These are phyloP conservation scores for Scopulariopsis brevicaulis DNA, from an alignment of 2,329 filamentous ascomycete species.

Conservation along the genomic window DNA sequence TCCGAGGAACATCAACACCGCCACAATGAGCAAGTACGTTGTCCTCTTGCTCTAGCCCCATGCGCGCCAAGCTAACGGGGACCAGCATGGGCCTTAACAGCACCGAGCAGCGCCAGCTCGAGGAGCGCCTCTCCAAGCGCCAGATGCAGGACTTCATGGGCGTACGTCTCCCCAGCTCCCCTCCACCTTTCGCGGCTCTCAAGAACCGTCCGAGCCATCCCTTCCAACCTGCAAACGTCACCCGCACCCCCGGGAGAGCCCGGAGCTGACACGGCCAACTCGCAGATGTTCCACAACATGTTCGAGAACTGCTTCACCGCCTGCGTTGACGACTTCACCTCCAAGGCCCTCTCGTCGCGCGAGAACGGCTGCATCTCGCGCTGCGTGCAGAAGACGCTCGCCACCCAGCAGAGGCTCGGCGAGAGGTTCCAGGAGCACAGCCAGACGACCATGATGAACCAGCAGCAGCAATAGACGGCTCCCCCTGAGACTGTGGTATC, in stretches of 20 bases:
- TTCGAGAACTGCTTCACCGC: conserved; percentile 90
- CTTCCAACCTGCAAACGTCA: background rate
- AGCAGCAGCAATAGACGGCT: conserved; percentile 12
- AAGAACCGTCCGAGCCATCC: background rate
- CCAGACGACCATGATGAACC: conserved; percentile 43
- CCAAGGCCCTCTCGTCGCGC: conserved; percentile 78
- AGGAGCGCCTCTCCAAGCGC: conserved; percentile 90
- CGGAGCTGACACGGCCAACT: background rate
- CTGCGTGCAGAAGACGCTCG: conserved; percentile 94
- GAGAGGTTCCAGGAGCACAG: conserved; percentile 76
- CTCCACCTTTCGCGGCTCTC: background rate
- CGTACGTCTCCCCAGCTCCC: conserved; percentile 42
- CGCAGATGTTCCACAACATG: conserved; percentile 50
- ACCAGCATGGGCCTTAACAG: conserved; percentile 9
- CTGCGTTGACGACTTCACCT: conserved; percentile 97
- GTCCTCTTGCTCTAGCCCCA: background rate
- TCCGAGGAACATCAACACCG: background rate
- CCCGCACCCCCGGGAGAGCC: background rate
- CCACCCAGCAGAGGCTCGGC: conserved; percentile 78
- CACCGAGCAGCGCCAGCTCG: conserved; percentile 83
- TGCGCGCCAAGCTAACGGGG: background rate
- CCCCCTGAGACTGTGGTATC: background rate
- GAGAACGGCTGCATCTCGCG: conserved; percentile 89
- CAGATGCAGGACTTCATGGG: conserved; percentile 99
- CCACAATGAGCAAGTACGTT: background rate